Evolutionary conservation across 306 rosid species (phyloP), one percentile per base, ranked within the genome.

Genomic region (Cicer arietinum): DNA sequence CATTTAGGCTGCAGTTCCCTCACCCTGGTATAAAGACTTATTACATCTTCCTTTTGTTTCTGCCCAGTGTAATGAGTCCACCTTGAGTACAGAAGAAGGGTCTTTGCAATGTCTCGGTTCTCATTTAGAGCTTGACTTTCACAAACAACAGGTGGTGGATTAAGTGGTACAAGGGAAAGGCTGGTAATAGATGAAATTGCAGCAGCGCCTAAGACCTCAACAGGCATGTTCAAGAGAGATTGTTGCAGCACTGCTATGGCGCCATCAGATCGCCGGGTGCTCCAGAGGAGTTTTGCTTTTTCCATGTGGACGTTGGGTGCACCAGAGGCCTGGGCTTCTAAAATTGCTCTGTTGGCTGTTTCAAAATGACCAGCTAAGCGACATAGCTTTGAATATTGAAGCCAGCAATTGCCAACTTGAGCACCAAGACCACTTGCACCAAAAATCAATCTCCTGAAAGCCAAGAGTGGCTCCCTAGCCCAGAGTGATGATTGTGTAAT

Each of bases 11-110:
- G 98, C 82, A 94, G 81, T 82, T 90, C 97, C 89, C 86, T 90
- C 80, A 92, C 97, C 86, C 97, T 90, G 48, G 89, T 75, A 82
- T 91, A 94, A 67, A 91, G 96, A 88, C 75, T 77, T 59, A 91
- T 81, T 43, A 90, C 92, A 76, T 94, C 98, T 85, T 91, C 97
- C 86, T 94, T 94, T 86, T 91, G 98, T 81, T 94, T 94, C 91
- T 94, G 97, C 73, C 98, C 97, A 69, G 97, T 94, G 91, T 92
- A 92, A 81, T 94, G 98, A 46, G 85, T 91, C 98, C 98, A 94
- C 81, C 97, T 82, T 64, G 98, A 84, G 83, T 91, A 94, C 77
- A 94, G 86, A 84, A 94, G 97, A 81, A 94, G 98, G 80, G 95
- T 89, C 86, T 89, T 94, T 8, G 95, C 96, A 61, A 87, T 79